Percentiles rank a stretch among this genome's conserved stretches.
Evolutionary conservation across 345 rosid genomes (phyloP).

Genomic region (Acer campestre): DNA sequence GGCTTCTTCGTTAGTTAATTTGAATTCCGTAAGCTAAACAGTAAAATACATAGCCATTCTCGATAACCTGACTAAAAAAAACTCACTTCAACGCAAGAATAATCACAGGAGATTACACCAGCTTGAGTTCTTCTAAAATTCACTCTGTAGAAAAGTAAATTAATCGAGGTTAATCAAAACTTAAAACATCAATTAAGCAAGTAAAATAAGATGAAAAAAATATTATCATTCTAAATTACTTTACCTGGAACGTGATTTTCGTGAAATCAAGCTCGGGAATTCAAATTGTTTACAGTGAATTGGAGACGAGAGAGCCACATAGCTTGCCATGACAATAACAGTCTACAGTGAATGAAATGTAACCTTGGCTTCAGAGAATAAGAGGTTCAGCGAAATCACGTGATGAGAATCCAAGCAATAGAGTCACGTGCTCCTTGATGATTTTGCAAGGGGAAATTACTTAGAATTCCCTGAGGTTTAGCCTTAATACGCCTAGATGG

Average conservation of each 20-base stretch:
- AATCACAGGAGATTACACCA: constrained; percentile 45
- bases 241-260: constrained; percentile 26
- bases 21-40: background rate
- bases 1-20: background rate
- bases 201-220: background rate
- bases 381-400: background rate
- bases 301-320: constrained; percentile 20
- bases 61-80: background rate
- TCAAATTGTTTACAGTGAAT: constrained; percentile 6
- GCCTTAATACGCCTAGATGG: too few relatives aligned
- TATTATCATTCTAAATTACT: background rate
- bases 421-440: background rate
- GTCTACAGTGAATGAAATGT: background rate
- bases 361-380: background rate
- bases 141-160: constrained; percentile 33
- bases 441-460: too few relatives aligned
- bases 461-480: too few relatives aligned
- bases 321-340: constrained; percentile 22
- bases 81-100: constrained; percentile 75
- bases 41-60: background rate
- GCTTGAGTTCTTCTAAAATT: constrained; percentile 24
- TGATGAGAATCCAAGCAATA: background rate
- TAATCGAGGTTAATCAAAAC: background rate
- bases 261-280: constrained; percentile 17
- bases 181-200: background rate